Evolutionary conservation across 345 rosid genomes (phyloP), one percentile per base, ranked within the genome.

Genomic region (Hevea brasiliensis): DNA sequence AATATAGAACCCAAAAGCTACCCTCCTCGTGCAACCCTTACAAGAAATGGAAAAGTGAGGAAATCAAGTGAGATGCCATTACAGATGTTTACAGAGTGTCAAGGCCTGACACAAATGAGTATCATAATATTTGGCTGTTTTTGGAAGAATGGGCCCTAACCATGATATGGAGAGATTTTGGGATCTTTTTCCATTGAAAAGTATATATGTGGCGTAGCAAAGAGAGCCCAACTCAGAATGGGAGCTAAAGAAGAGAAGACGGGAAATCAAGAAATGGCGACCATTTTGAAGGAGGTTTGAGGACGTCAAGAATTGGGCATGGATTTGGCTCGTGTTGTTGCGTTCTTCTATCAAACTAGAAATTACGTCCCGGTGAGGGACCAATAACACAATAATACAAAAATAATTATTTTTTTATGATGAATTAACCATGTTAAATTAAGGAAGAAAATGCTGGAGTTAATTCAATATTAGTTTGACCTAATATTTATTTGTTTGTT

Each of bases 11-110:
- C 41, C 65, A 26, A 71, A 20, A 67, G 83, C 81, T 8, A 67
- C 35, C 54, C 73, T 76, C 69, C 68, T 71, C 5, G 83, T 64
- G 70, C 89, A 85, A 67, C 82, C 90, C 82, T 88, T 48, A 88
- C n/a, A 13, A 88, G 78, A 71, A 88, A 88, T 8, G 92, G 92
- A 68, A 88, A 79, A 6, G 92, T 83, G 60, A 88, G 82, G 76
- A 72, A 53, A 72, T 85, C 87, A 26, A 90, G 90, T 2, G 48
- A 37, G 67, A 85, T 72, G 75, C 87, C 86, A 53, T 69, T 18
- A 14, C 18, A 54, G 37, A 77, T 76, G 81, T 74, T 83, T 86
- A 73, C 79, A 86, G 53, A 88, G 58, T 56, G 51, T 6, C 12
- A 86, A 20, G 66, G 86, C 56, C 47, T 12, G 69, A 51, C 32